phyloP scores from a whole-genome alignment of 2,329 filamentous ascomycete genomes.

The Penicillium sp. region DNA sequence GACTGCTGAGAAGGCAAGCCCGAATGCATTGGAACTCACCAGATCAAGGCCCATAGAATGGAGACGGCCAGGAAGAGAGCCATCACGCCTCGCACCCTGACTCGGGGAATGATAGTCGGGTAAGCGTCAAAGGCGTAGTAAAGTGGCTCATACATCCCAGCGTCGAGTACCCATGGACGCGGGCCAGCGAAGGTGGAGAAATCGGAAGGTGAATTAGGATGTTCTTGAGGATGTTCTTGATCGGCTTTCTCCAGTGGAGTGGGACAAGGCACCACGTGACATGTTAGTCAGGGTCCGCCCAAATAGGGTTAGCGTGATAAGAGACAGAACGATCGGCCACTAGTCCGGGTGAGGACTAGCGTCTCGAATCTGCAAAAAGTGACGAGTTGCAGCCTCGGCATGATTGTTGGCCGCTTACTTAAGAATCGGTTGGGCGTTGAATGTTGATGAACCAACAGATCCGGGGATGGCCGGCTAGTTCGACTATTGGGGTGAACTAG shows the following conservation, averaged over 20 bases:
- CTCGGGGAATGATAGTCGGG: conserved; percentile 46
- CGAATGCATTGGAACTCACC: conserved; percentile 34
- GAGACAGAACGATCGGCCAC: conserved; percentile 18
- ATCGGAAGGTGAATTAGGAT: conserved; percentile 2
- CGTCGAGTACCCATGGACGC: conserved; percentile 36
- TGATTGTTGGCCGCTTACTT: conserved; percentile 15
- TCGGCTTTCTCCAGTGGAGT: conserved; percentile 9
- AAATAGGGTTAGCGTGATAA: conserved; percentile 12
- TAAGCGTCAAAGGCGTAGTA: conserved; percentile 49
- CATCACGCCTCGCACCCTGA: conserved; percentile 51
- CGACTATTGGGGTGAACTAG: neutral
- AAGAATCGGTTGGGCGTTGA: conserved; percentile 25
- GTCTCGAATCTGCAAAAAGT: neutral
- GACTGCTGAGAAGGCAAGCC: neutral
- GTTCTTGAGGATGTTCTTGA: conserved; percentile 3
- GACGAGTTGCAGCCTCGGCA: conserved; percentile 16
- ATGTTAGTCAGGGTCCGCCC: conserved; percentile 10
- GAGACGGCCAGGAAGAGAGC: conserved; percentile 49
- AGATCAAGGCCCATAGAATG: conserved; percentile 52
- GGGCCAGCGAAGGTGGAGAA: conserved; percentile 15
- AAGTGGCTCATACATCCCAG: conserved; percentile 49
- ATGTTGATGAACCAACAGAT: conserved; percentile 9
- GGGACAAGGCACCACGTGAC: conserved; percentile 18
- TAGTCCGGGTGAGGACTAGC: conserved; percentile 6
- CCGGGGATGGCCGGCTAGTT: neutral